These are phyloP conservation scores for Elaeis guineensis DNA, from an alignment of 176 grass and related monocot species.

Conservation along the genomic window DNA sequence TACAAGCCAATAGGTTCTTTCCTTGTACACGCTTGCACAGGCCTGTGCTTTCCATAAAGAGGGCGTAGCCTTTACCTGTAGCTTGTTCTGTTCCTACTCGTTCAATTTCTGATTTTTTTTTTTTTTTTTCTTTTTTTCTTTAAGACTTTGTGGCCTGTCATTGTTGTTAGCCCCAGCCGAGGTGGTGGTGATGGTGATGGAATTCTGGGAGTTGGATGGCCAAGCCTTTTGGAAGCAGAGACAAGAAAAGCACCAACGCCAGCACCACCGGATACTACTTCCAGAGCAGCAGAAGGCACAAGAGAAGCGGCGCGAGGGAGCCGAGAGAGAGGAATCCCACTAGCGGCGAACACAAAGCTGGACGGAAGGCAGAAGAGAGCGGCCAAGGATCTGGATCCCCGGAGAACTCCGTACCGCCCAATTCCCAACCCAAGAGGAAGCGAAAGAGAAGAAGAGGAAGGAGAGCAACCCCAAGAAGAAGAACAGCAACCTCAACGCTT, in stretches of 20 bases:
- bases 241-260: conserved; percentile 1
- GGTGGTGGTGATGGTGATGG: conserved; percentile 11
- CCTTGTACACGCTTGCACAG: too few relatives aligned
- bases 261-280: conserved; percentile 1
- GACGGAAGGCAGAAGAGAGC: background rate
- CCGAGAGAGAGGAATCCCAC: background rate
- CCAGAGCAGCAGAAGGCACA: background rate
- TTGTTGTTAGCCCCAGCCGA: conserved; percentile 12
- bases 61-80: background rate
- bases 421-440: conserved; percentile 6
- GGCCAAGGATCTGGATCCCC: conserved; percentile 16
- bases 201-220: conserved; percentile 20
- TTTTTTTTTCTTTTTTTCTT: background rate
- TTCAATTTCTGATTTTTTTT: background rate
- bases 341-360: conserved; percentile 1
- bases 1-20: too few relatives aligned
- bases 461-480: background rate
- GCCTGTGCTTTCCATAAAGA: too few relatives aligned
- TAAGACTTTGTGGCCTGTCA: background rate
- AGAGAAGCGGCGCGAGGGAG: background rate
- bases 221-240: conserved; percentile 15
- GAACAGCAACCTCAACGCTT: background rate
- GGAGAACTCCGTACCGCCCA: background rate
- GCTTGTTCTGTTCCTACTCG: background rate
- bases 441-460: conserved; percentile 4